These are phyloP conservation scores for Blumeriella jaapii DNA, from an alignment of 2,329 filamentous ascomycete species.

Conservation along the genomic window DNA sequence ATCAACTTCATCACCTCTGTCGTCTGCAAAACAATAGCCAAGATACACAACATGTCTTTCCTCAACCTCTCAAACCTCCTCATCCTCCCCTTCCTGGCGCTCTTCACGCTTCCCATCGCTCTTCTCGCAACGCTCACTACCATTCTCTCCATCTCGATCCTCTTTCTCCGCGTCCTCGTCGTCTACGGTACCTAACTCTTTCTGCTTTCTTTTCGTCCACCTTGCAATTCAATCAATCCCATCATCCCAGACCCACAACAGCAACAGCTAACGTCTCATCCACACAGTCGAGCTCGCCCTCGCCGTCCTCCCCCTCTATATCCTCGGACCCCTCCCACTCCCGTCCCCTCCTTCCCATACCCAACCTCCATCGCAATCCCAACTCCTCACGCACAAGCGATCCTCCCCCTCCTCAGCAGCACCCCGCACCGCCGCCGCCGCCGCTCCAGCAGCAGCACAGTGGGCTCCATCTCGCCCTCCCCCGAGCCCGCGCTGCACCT, in stretches of 20 bases:
- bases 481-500: no score
- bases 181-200: no score
- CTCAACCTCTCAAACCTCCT: slow-evolving; percentile 44
- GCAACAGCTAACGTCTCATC: no score
- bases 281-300: slow-evolving; percentile 50
- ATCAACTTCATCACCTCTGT: neutral
- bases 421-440: slow-evolving; percentile 8
- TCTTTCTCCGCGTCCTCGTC: slow-evolving; percentile 47
- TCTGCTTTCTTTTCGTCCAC: no score
- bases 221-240: no score
- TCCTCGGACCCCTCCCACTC: slow-evolving; percentile 27
- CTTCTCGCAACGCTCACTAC: slow-evolving; percentile 54
- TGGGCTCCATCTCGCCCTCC: slow-evolving; percentile 21
- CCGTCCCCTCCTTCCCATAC: neutral
- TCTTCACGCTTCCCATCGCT: slow-evolving; percentile 51
- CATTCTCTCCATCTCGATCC: slow-evolving; percentile 46
- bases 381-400: neutral
- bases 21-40: neutral
- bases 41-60: slow-evolving; percentile 34
- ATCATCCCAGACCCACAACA: no score
- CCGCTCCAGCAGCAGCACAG: slow-evolving; percentile 23
- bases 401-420: slow-evolving; percentile 3
- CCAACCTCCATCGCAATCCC: no score
- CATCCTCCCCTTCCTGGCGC: slow-evolving; percentile 48
- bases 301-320: slow-evolving; percentile 43